Base-by-base conservation (phyloP, 1,284 basidiomycete species). In the Naganishia albida region DNA sequence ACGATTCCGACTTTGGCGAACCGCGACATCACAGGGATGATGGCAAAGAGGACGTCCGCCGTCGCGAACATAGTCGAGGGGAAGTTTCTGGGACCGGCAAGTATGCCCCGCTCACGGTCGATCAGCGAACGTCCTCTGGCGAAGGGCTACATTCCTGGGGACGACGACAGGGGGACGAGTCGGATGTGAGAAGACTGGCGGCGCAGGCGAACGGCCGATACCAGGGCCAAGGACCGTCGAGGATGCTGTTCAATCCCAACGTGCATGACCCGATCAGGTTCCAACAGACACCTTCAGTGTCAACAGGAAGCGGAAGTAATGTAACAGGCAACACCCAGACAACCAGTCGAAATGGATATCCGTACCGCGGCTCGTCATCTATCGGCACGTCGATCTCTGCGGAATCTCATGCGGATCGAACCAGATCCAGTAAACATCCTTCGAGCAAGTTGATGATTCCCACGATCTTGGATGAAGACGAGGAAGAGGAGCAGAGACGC, bases 201-300 rank as follows among this genome's bases (percentile, higher is more conserved):
- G 34, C 18, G 7, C 18, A 23, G 8, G n/a, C 23, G 16, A 46
- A 28, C 26, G 56, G 44, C 8, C 26, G 59, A 12, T 62, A 63
- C 44, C 60, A 52, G 8, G 60, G 60, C 2, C 60, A 53, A 46
- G 60, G 60, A 6, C 60, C 60, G 13, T 52, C 43, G 57, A 39
- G 76, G 34, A 76, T 78, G 62, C 74, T 84, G 0, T 84, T 84
- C 65, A 82, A 84, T 66, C 82, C 82, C 1, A 69, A 79, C 15
- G 71, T 78, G 23, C 81, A 84, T 68, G 82, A 84, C 70, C 83
- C 83, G 0, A 74, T 80, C 55, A 73, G 74, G n/a, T 81, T 81
- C 66, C 54, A 64, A 18, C 52, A 67, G 42, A 44, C 65, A 43
- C 60, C 60, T 3, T 63, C 60, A 7, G 53, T 52, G 25, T 63